Percentiles rank a stretch among this genome's conserved stretches.
Conservation (phyloP, 2,329 filamentous ascomycete genomes). For the Ophiostoma populinum region DNA sequence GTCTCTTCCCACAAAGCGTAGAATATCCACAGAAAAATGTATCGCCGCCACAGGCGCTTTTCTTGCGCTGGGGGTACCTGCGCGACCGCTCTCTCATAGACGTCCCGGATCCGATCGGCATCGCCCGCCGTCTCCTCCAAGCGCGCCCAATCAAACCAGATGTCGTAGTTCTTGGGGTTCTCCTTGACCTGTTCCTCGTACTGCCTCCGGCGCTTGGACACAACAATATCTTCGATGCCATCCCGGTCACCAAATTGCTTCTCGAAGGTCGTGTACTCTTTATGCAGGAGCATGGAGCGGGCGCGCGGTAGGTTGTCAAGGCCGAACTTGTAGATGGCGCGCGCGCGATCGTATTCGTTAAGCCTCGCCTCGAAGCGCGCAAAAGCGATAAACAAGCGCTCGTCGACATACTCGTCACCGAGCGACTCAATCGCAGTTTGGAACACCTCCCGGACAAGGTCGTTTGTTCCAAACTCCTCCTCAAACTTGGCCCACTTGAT, state of each 20-base stretch:
- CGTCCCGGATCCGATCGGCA: slow-evolving; percentile 67
- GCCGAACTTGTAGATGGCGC: slow-evolving; percentile 94
- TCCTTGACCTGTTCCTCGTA: slow-evolving; percentile 92
- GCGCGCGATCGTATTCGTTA: slow-evolving; percentile 83
- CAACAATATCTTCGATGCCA: slow-evolving; percentile 84
- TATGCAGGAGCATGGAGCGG: slow-evolving; percentile 70
- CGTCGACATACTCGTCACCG: slow-evolving; percentile 89
- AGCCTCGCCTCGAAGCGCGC: slow-evolving; percentile 88
- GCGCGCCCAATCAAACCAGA: slow-evolving; percentile 89
- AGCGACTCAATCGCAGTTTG: slow-evolving; percentile 74
- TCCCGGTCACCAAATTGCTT: slow-evolving; percentile 93
- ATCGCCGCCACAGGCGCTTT: slow-evolving; percentile 91
- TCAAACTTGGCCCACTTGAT: slow-evolving; percentile 98
- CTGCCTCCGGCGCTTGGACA: slow-evolving; percentile 82
- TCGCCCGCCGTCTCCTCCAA: slow-evolving; percentile 79
- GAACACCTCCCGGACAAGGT: slow-evolving; percentile 82
- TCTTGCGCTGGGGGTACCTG: slow-evolving; percentile 90
- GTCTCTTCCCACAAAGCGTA: slow-evolving; percentile 93
- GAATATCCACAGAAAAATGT: slow-evolving; percentile 96
- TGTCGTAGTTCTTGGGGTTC: slow-evolving; percentile 91
- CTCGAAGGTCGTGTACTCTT: slow-evolving; percentile 91
- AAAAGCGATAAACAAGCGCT: slow-evolving; percentile 88
- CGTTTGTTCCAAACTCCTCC: slow-evolving; percentile 84
- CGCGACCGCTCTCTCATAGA: slow-evolving; percentile 90
- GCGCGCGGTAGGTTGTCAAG: slow-evolving; percentile 81